Base-by-base conservation (phyloP, 1,284 basidiomycete species). In the Cryptococcus amylolentus region DNA sequence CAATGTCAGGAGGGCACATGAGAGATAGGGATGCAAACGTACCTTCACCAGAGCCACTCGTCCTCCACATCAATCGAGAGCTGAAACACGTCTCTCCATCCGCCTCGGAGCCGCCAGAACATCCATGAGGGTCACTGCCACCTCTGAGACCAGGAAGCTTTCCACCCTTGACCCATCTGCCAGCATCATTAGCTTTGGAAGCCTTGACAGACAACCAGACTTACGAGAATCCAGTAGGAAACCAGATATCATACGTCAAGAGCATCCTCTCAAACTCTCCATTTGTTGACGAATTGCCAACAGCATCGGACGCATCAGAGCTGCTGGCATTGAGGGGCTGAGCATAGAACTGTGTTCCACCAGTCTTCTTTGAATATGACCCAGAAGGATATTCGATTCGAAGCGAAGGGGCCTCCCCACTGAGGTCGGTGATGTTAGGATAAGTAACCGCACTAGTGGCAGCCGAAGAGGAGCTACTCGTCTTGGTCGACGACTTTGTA, bases 61-160 rank as follows among this genome's bases (percentile, higher is more conserved):
- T 51, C 37, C 77, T 66, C 76, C 76, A 79, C 77, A 79, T 79
- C 43, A 79, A 62, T 14, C 77, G 61, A 1, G 75, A 65, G n/a
- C 68, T 71, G 65, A 78, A 79, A 62, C 77, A 79, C 3, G 56
- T 57, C 45, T 62, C 65, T 10, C 76, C 76, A 60, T 78, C 66
- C 14, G 75, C 67, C 52, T 75, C 64, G 40, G 63, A 67, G 0
- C 77, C 77, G 6, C 77, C 77, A 3, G 75, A 73, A 63, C 77
- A 79, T 5, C 75, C 76, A 8, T 42, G 45, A 0, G 65, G 12
- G 43, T 73, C 70, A 0, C 68, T 62, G 8, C 77, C 77, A 23
- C 77, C 77, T 51, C 77, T 60, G 27, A 79, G 58, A 18, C 77
- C 77, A 4, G 77, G 75, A 3, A 79, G 66, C 60, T 78, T 79